Percentiles rank a stretch among this genome's conserved stretches.
These are phyloP conservation scores for Stromatinia cepivora DNA, from an alignment of 2,329 filamentous ascomycete species.

Conservation along the genomic window DNA sequence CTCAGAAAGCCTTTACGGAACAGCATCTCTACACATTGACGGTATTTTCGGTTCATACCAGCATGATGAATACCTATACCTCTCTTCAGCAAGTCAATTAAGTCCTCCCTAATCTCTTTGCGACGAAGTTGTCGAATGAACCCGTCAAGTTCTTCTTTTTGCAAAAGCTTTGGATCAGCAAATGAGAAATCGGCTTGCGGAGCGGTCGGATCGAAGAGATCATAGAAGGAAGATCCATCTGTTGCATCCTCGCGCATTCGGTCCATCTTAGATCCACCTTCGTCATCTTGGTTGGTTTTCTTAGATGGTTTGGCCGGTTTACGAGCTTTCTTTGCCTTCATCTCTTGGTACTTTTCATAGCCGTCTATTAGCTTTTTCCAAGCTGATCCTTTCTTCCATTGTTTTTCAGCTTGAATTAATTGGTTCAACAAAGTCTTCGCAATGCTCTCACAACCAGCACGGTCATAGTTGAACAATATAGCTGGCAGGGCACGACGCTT, in stretches of 20 bases:
- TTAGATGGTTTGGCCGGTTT: conserved; percentile 46
- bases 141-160: conserved; percentile 57
- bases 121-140: conserved; percentile 53
- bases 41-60: conserved; percentile 76
- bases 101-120: conserved; percentile 50
- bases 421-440: conserved; percentile 52
- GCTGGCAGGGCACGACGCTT: conserved; percentile 67
- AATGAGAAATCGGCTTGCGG: conserved; percentile 66
- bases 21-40: conserved; percentile 71
- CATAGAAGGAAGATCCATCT: conserved; percentile 56
- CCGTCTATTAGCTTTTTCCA: conserved; percentile 62
- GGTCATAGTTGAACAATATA: conserved; percentile 77
- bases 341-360: conserved; percentile 58
- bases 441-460: conserved; percentile 61
- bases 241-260: conserved; percentile 56
- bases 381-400: conserved; percentile 56
- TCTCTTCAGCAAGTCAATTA: conserved; percentile 62
- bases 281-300: conserved; percentile 49
- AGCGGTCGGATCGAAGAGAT: conserved; percentile 65
- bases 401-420: conserved; percentile 54
- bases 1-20: conserved; percentile 72
- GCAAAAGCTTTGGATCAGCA: conserved; percentile 60
- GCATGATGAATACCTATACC: conserved; percentile 78
- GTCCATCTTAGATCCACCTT: conserved; percentile 56
- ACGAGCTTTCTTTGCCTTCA: conserved; percentile 47